Base-by-base conservation (phyloP, 2,329 filamentous ascomycete species). In the Botrytis tulipae region DNA sequence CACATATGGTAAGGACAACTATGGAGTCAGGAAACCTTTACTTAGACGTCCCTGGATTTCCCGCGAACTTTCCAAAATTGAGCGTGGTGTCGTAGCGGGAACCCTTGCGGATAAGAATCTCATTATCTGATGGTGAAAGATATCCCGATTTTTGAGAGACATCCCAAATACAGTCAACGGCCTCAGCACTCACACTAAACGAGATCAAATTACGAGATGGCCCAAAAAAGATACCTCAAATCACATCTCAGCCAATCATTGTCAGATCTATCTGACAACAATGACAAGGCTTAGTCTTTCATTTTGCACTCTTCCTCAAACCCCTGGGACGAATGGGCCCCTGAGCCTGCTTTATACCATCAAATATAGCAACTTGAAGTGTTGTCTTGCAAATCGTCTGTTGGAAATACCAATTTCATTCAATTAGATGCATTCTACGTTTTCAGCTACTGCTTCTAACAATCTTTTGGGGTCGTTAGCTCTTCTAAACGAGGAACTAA, bases 141-240 rank as follows among this genome's bases (percentile, higher is more conserved):
- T 57, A 29, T 42, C 16, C 48, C 65, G 25, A 68, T 57, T 32
- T 42, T 37, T 29, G 46, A 67, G 40, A 40, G 20, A 29, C 22
- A 67, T 54, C 16, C 14, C 35, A 14, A 54, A 8, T 29, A 40
- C 16, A 29, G 18, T 42, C 66, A 32, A 57, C 32, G 18, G 22
- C 18, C 48, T 42, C 46, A 32, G 35, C 46, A 54, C 22, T 40
- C 65, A 68, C 22, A 22, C 7, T 54, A 54, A 22, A 40, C 35
- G 25, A 54, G 46, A 67, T 67, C 35, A n/a, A 67, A 67, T 67
- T 67, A 54, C 46, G 65, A 68, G 65, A 54, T 54, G 32, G 35
- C 37, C 57, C n/a, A 18, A 46, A 63, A 66, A 46, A 57, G 44
- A 67, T 40, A 16, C 57, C 42, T 71, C 59, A 65, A 32, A 63